Base-by-base conservation (phyloP, 257 asterid genomes). In the Datura wrightii region DNA sequence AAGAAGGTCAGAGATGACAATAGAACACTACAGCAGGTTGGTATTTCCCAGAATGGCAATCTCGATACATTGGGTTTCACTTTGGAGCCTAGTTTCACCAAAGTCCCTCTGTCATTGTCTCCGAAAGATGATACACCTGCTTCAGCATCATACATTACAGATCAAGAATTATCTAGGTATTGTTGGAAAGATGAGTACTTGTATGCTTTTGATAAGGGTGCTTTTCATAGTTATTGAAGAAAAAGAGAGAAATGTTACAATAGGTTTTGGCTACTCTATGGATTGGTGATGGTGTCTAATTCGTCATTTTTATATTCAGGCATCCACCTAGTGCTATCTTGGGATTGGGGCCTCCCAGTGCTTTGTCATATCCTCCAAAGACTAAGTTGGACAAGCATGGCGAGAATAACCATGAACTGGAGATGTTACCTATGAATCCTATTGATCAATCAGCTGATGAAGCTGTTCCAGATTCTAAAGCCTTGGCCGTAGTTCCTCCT, bases 291-390 rank as follows among this genome's bases (percentile, higher is more conserved):
- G 10, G 70, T 72, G n/a, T 62, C 85, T 15, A 60, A 60, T 1
- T 79, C 19, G 69, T 60, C 18, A 69, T 6, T 84, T 69, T 56
- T 8, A 79, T 81, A 62, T 66, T 79, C 92, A 96, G 98, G 92
- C 80, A 92, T 79, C 89, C 92, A 10, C 85, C 84, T 34, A 88
- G 90, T 85, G 92, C 92, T 14, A 67, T 82, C 79, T 82, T 85
- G 56, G 93, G 92, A 70, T 91, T 93, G 8, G 91, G 92, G 86
- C 82, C 90, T 65, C 88, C 93, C 70, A 83, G 86, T 80, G 89
- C 84, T 82, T 82, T 89, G 46, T 74, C 79, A 54, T 89, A 89
- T 78, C 87, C 90, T 46, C 34, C 70, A 79, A 86, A 71, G 46
- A 59, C 85, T 71, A 89, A 94, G 88, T 42, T 79, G 83, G 94